Evolutionary conservation across 2,329 filamentous ascomycete species (phyloP).

Genomic region (Fusarium algeriense): DNA sequence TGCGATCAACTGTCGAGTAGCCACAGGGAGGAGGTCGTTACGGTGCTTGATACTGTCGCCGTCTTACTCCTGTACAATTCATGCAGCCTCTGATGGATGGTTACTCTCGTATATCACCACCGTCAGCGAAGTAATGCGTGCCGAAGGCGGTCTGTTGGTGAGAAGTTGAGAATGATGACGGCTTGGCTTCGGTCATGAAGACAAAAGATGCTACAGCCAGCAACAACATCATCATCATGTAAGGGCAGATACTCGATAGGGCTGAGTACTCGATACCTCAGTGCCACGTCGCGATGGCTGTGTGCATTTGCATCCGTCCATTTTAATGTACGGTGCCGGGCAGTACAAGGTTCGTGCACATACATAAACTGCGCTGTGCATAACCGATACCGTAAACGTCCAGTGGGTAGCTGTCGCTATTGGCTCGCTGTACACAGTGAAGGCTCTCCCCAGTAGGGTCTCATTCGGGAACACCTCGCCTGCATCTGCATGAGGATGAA

Average conservation of each 20-base stretch:
- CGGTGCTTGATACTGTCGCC: constrained; percentile 1
- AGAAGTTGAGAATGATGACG: not conserved
- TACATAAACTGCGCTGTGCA: constrained; percentile 31
- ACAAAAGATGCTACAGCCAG: constrained; percentile 2
- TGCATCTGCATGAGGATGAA: constrained; percentile 27
- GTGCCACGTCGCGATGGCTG: constrained; percentile 44
- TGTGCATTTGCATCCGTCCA: constrained; percentile 24
- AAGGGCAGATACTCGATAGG: constrained; percentile 40
- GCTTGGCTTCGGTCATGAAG: constrained; percentile 21
- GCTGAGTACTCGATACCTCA: constrained; percentile 41
- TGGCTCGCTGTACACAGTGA: constrained; percentile 16
- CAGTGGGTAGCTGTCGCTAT: constrained; percentile 29
- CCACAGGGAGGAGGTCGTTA: not conserved
- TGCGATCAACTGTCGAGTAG: constrained; percentile 4
- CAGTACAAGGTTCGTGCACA: constrained; percentile 30
- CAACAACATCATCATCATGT: constrained; percentile 4
- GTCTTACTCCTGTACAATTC: constrained; percentile 28
- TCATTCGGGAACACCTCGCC: constrained; percentile 39
- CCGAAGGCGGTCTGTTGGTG: not conserved
- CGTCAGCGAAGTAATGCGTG: constrained; percentile 6
- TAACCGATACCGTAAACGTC: constrained; percentile 30
- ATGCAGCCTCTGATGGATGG: not conserved
- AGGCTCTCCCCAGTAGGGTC: constrained; percentile 26
- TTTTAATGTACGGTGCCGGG: constrained; percentile 5
- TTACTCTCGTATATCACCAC: constrained; percentile 2